These are phyloP conservation scores for Pisolithus marmoratus DNA, from an alignment of 768 basidiomycete species.

Conservation along the genomic window DNA sequence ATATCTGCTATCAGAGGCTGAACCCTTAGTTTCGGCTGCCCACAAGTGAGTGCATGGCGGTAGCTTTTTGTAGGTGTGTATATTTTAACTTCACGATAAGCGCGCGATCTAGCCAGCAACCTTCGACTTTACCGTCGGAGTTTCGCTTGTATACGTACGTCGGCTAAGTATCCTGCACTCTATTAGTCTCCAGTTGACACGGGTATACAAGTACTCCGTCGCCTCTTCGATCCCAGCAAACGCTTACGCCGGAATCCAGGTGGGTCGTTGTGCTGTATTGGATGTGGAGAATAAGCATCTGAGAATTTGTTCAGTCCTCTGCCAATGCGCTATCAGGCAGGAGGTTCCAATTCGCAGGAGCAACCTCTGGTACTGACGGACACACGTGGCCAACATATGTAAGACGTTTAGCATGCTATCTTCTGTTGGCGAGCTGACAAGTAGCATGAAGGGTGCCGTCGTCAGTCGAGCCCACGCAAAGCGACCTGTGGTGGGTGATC, in stretches of 20 bases:
- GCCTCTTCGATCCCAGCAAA: conserved; percentile 14
- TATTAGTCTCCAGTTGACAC: background rate
- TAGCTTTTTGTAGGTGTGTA: background rate
- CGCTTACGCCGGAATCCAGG: conserved; percentile 31
- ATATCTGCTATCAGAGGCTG: conserved; percentile 20
- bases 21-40: conserved; percentile 4
- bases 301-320: background rate
- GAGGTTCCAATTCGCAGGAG: background rate
- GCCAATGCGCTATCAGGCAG: background rate
- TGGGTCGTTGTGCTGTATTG: conserved; percentile 2
- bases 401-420: background rate
- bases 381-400: background rate
- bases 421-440: background rate
- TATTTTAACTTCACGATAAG: background rate
- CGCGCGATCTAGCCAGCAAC: conserved; percentile 5
- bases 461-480: background rate
- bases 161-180: background rate
- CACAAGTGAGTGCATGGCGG: conserved; percentile 15
- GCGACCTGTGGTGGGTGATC: background rate
- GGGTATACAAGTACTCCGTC: conserved; percentile 11
- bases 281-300: too few relatives aligned
- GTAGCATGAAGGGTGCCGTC: background rate
- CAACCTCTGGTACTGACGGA: background rate
- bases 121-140: conserved; percentile 18
- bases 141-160: conserved; percentile 18